Conservation (phyloP, 108 stramenopile species). For the Licmophora abbreviata region DNA sequence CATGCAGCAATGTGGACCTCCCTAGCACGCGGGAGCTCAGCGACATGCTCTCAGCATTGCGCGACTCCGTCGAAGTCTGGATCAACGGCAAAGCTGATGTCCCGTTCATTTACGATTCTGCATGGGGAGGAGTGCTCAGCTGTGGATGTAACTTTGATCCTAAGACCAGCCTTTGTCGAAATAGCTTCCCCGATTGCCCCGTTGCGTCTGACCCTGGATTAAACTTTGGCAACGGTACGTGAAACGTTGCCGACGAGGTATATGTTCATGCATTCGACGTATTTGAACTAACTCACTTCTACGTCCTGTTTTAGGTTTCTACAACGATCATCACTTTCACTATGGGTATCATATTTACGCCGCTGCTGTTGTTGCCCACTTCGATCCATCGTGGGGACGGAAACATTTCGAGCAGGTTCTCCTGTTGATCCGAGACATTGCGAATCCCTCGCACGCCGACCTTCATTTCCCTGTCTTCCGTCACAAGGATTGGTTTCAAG, state of each 20-base stretch:
- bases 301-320: constrained; percentile 48
- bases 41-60: constrained; percentile 40
- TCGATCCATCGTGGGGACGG: constrained; percentile 75
- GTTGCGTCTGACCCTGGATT: constrained; percentile 70
- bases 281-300: not conserved
- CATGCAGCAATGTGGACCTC: constrained; percentile 35
- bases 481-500: constrained; percentile 85
- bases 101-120: constrained; percentile 77
- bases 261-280: not conserved
- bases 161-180: constrained; percentile 44
- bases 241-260: not conserved
- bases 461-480: constrained; percentile 76
- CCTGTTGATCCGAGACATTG: constrained; percentile 82
- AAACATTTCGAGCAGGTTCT: constrained; percentile 74
- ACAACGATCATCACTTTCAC: constrained; percentile 96
- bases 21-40: constrained; percentile 38
- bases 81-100: constrained; percentile 82
- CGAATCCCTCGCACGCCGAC: constrained; percentile 79
- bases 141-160: constrained; percentile 84
- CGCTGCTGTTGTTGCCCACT: constrained; percentile 82
- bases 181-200: constrained; percentile 79
- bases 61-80: constrained; percentile 73
- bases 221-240: constrained; percentile 80
- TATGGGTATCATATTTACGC: constrained; percentile 90
- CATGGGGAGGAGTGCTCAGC: constrained; percentile 86